Evolutionary conservation across 345 rosid genomes (phyloP).

Genomic region (Rhodomyrtus tomentosa): DNA sequence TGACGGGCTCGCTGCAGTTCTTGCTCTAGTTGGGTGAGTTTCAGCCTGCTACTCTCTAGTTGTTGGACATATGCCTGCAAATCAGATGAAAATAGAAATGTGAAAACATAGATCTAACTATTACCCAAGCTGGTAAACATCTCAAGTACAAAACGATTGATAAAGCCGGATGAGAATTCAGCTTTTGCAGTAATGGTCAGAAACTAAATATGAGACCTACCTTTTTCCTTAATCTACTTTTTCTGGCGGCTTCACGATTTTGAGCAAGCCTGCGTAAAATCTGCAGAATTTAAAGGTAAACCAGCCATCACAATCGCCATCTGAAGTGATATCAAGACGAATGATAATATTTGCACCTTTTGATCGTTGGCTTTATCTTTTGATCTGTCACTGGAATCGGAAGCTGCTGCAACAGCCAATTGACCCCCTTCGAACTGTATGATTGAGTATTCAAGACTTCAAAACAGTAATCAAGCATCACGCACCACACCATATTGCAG

Average conservation of each 20-base stretch:
- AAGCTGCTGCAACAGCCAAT: conserved; percentile 28
- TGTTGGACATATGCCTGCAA: conserved; percentile 87
- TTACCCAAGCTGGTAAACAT: not conserved
- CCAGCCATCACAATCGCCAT: not conserved
- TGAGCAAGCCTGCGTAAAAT: conserved; percentile 93
- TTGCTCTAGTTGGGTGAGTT: conserved; percentile 67
- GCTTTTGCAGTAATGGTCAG: not conserved
- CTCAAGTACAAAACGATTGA: not conserved
- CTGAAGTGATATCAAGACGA: not conserved
- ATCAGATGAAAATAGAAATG: not conserved
- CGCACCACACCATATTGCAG: not conserved
- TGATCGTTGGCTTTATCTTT: conserved; percentile 79
- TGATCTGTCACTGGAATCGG: conserved; percentile 87
- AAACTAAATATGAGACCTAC: conserved; percentile 16
- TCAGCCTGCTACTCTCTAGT: conserved; percentile 64
- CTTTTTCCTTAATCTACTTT: conserved; percentile 91
- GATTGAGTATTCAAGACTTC: not conserved
- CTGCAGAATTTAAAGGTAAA: conserved; percentile 20
- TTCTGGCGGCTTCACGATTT: conserved; percentile 98
- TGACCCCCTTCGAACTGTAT: conserved; percentile 68
- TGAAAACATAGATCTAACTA: not conserved
- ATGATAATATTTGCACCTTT: conserved; percentile 34
- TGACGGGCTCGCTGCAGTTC: conserved; percentile 77
- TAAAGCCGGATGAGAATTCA: not conserved
- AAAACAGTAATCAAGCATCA: not conserved